phyloP scores from a whole-genome alignment of 192 early-diverging fungal genomes.

The Mortierella claussenii region DNA sequence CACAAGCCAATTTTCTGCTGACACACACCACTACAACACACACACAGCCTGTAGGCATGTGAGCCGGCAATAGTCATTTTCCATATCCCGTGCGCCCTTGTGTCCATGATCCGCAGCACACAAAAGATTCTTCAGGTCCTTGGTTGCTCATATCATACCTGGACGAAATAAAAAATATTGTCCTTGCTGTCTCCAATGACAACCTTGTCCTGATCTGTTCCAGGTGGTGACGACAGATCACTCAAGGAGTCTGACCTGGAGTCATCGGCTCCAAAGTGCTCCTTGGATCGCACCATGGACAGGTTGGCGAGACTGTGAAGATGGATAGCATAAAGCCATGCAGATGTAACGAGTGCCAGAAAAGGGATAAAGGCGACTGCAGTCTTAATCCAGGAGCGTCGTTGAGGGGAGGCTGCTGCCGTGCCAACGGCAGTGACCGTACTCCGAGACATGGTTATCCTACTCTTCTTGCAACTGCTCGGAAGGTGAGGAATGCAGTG shows the following conservation, averaged over 20 bases:
- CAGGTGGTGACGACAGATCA: neutral
- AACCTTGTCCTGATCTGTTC: slow-evolving; percentile 19
- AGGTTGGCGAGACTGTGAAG: slow-evolving; percentile 39
- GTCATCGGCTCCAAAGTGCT: neutral
- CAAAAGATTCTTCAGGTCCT: neutral
- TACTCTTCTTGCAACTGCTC: neutral
- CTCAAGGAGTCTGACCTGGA: neutral
- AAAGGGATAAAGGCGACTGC: slow-evolving; percentile 40
- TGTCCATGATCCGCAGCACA: no score
- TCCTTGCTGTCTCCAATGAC: slow-evolving; percentile 65
- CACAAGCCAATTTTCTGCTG: neutral
- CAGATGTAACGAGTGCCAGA: slow-evolving; percentile 24
- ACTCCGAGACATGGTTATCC: slow-evolving; percentile 12
- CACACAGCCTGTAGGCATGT: no score
- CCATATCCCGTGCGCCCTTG: no score
- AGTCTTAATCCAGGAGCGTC: slow-evolving; percentile 41
- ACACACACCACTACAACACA: no score
- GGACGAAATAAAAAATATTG: slow-evolving; percentile 76
- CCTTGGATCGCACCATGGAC: slow-evolving; percentile 42
- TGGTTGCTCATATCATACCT: slow-evolving; percentile 55
- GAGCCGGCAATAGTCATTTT: no score
- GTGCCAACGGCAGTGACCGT: slow-evolving; percentile 8
- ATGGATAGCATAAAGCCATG: slow-evolving; percentile 50
- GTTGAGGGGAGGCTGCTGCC: neutral
- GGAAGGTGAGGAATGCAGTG: neutral